Base-by-base conservation (phyloP, 1,284 basidiomycete genomes). In the Leccinum pachyderme region DNA sequence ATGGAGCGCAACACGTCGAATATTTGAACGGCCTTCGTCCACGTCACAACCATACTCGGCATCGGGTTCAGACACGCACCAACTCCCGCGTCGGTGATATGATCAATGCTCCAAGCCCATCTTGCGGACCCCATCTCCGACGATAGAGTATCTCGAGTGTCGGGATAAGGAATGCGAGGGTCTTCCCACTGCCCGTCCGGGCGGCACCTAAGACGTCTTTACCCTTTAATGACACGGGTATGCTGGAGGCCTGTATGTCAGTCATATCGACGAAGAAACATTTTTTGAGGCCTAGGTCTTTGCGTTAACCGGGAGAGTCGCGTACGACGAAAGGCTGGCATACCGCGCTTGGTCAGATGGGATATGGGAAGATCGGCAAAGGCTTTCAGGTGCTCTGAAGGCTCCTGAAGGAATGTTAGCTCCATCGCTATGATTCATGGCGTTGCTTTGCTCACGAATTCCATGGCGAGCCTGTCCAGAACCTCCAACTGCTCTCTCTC, bases 31-130 rank as follows among this genome's bases (percentile, higher is more conserved):
- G 95, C 95, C 89, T 91, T 27, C 47, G 8, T 41, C 49, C 9
- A 48, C 24, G 51, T 57, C 51, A 65, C 44, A 25, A 53, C 37
- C 27, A 18, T n/a, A 12, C 27, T 53, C 28, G 51, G 24, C 27
- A 28, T 29, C 39, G 52, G 51, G 49, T 35, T 54, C 25, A 55
- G n/a, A 46, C 13, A 75, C 79, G 66, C 61, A 92, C 91, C 52
- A 99, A 77, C 75, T 99, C 97, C 54, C 96, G 81, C 1, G 96
- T 99, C 1, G 97, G 97, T 3, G 93, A 95, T 61, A 99, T 93
- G 61, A 99, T 86, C 46, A 99, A 74, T 1, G 95, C 96, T 9
- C 97, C 95, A 4, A 99, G 80, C 7, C 91, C 91, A 69, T 93
- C 91, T 59, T 84, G 81, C 3, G 85, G 84, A 0, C 90, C 89